These are phyloP conservation scores for Ilyonectria robusta DNA, from an alignment of 2,329 filamentous ascomycete genomes.

Conservation along the genomic window DNA sequence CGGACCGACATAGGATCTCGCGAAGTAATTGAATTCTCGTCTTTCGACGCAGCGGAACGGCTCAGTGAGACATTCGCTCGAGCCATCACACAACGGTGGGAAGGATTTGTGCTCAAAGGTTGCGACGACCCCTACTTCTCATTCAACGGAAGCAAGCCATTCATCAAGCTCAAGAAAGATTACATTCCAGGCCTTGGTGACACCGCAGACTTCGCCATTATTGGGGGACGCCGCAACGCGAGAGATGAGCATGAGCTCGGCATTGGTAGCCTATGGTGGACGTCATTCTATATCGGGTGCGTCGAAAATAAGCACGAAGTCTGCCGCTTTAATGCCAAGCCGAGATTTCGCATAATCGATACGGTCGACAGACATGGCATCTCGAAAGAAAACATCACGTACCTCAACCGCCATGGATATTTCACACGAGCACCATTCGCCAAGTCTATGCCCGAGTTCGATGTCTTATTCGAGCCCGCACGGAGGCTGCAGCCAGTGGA, in stretches of 20 bases:
- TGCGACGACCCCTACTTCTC: neutral
- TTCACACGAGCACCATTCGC: too few relatives aligned
- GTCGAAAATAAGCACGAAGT: constrained; percentile 67
- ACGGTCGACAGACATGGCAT: constrained; percentile 63
- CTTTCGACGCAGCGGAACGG: constrained; percentile 13
- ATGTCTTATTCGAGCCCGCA: too few relatives aligned
- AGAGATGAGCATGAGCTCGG: constrained; percentile 67
- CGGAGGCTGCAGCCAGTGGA: too few relatives aligned
- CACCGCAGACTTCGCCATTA: constrained; percentile 80
- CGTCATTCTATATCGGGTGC: constrained; percentile 81
- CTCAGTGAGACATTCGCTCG: constrained; percentile 12
- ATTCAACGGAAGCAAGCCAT: too few relatives aligned
- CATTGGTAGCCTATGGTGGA: constrained; percentile 73
- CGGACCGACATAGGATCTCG: constrained; percentile 10
- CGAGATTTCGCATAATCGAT: constrained; percentile 47
- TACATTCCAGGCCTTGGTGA: constrained; percentile 68
- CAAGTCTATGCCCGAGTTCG: too few relatives aligned
- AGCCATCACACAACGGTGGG: constrained; percentile 47
- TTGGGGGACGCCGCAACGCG: constrained; percentile 79
- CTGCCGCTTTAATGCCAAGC: constrained; percentile 54
- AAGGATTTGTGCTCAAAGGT: neutral
- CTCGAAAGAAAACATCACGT: constrained; percentile 55
- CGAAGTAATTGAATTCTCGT: constrained; percentile 18
- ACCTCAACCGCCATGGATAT: constrained; percentile 54
- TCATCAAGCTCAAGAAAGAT: too few relatives aligned